Base-by-base conservation (phyloP, 805 yeast genomes). In the Scheffersomyces coipomensis region DNA sequence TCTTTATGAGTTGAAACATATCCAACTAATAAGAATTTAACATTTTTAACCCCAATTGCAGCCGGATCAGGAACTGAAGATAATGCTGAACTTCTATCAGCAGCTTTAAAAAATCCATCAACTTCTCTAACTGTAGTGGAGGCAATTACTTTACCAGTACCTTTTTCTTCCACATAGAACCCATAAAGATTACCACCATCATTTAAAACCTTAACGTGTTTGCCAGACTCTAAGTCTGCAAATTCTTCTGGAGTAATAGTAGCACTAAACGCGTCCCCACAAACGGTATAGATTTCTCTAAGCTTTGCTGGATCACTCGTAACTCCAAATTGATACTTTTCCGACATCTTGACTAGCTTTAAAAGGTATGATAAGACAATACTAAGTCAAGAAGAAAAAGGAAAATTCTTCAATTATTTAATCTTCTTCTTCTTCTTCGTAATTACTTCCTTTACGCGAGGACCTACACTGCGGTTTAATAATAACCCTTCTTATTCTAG, bases 1-100 rank as follows among this genome's bases (percentile, higher is more conserved):
- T 51, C 53, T 26, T 46, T 37, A 6, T 48, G 42, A 10, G 64
- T 59, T 44, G 56, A 56, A 3, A 66, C 68, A 37, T 44, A 53
- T 9, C 59, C 43, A 4, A 67, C 19, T 7, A 52, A 35, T 27
- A 68, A 47, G 2, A 56, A 48, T 7, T 58, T 60, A n/a, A 52
- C 54, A 34, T 52, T 51, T n/a, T 52, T 49, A 5, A 67, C 66
- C 0, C 72, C 72, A 37, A 65, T 50, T 30, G 51, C 38, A 3
- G 46, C 29, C 1, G 68, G 60, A 39, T 64, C 64, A 1, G 71
- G 69, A 11, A 51, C 43, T 3, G 62, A 48, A 1, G 59, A 42
- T 8, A 62, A 51, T 9, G 55, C 60, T 16, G 39, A 38, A 15
- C 55, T 45, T 11, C 52, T 49, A 29, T 52, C 58, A 4, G 55